Percentiles rank a stretch among this genome's conserved stretches.
Conservation (phyloP, 495 filamentous ascomycete genomes). For the Tuber calosporum region DNA sequence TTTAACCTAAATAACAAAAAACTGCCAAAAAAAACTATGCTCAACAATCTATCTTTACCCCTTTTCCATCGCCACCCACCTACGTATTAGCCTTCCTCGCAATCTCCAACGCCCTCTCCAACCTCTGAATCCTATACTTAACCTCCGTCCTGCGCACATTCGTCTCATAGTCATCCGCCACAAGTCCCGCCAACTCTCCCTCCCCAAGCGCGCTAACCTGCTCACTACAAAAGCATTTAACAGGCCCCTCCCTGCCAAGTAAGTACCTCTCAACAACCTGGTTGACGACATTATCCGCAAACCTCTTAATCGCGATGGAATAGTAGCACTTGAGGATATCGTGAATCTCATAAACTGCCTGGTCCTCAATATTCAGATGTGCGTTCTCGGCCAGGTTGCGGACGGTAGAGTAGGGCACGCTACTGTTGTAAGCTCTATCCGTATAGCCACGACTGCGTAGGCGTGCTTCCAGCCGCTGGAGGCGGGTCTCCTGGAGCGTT, state of each 20-base stretch:
- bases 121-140: conserved; percentile 44
- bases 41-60: not conserved
- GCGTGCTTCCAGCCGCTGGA: conserved; percentile 15
- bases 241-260: conserved; percentile 36
- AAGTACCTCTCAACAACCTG: conserved; percentile 44
- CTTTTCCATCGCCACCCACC: not conserved
- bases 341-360: conserved; percentile 45
- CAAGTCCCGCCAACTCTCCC: conserved; percentile 47
- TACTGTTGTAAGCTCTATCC: not conserved
- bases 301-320: conserved; percentile 45
- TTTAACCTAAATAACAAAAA: not conserved
- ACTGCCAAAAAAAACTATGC: not conserved
- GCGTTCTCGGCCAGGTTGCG: conserved; percentile 8
- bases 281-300: conserved; percentile 46
- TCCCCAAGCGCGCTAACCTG: conserved; percentile 44
- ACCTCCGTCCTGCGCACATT: conserved; percentile 42
- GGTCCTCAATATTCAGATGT: conserved; percentile 41
- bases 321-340: conserved; percentile 47
- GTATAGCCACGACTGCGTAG: conserved; percentile 6
- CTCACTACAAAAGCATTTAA: conserved; percentile 43
- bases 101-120: conserved; percentile 45
- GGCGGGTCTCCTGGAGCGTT: conserved; percentile 37
- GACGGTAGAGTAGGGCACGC: not conserved
- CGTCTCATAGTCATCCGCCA: conserved; percentile 46
- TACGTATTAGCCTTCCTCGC: conserved; percentile 25